phyloP scores from a whole-genome alignment of 192 early-diverging fungal genomes.

The Obelidium mucronatum region DNA sequence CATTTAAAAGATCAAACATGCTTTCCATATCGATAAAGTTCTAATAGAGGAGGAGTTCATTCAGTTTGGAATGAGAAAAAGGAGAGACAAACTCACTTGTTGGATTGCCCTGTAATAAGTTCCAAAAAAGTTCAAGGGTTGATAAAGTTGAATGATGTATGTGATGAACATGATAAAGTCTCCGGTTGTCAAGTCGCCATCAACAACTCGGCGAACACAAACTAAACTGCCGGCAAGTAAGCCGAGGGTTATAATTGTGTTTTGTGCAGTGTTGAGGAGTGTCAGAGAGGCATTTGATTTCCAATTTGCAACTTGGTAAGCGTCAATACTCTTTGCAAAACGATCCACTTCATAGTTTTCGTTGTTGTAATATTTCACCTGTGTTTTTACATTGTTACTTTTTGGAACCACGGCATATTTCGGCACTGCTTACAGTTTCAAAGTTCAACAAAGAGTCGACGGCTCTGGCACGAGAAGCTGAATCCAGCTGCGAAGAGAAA shows the following conservation, averaged over 20 bases:
- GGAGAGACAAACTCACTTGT: conserved; percentile 47
- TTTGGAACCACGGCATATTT: no score
- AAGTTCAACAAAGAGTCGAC: conserved; percentile 96
- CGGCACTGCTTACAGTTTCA: no score
- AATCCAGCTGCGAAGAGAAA: no score
- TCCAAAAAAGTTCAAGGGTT: conserved; percentile 87
- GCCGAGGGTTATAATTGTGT: conserved; percentile 84
- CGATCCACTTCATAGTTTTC: conserved; percentile 85
- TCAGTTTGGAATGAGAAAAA: background rate
- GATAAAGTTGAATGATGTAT: conserved; percentile 91
- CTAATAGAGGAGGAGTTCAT: background rate
- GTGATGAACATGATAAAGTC: conserved; percentile 89
- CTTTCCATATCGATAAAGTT: conserved; percentile 92
- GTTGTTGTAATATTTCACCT: conserved; percentile 95
- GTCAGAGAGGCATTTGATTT: conserved; percentile 76
- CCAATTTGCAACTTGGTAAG: conserved; percentile 87
- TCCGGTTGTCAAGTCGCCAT: conserved; percentile 74
- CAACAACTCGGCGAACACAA: conserved; percentile 81
- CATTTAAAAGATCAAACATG: conserved; percentile 85
- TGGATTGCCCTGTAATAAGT: conserved; percentile 94
- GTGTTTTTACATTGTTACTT: no score
- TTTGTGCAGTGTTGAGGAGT: conserved; percentile 88
- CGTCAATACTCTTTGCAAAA: conserved; percentile 78
- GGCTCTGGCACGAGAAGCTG: conserved; percentile 73
- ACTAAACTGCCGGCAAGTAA: conserved; percentile 82